A percentile compares a stretch with the other conserved stretches of the same genome.
Evolutionary conservation across 2,329 filamentous ascomycete genomes (phyloP).

Genomic region (Penicillium brasilianum): DNA sequence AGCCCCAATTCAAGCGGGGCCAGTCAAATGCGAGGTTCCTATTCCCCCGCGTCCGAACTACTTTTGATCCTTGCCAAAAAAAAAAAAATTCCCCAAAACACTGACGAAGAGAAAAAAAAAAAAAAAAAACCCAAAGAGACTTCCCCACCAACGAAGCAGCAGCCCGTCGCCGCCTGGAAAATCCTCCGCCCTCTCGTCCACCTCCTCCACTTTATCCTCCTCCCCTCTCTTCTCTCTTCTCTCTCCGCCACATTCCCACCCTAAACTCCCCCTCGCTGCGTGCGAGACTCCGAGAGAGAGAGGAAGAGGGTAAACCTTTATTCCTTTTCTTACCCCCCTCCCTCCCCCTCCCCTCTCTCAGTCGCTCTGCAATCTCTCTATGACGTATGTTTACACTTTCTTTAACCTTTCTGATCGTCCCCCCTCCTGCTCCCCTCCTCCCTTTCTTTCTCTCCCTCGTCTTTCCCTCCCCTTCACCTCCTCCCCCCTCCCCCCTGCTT

Average conservation of each 20-base stretch:
- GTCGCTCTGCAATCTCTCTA: slow-evolving; percentile 26
- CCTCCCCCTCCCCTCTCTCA: neutral
- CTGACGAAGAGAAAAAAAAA: slow-evolving; percentile 7
- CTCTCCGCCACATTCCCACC: slow-evolving; percentile 6
- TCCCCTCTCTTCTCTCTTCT: neutral
- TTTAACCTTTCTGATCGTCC: slow-evolving; percentile 7
- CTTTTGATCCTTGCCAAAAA: slow-evolving; percentile 3
- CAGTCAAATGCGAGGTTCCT: slow-evolving; percentile 10
- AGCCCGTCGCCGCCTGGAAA: slow-evolving; percentile 4
- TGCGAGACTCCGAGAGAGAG: slow-evolving; percentile 17
- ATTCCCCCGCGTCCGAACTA: slow-evolving; percentile 1
- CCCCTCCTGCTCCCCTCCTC: neutral
- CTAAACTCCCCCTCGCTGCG: slow-evolving; percentile 20
- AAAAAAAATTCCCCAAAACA: neutral
- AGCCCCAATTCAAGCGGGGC: slow-evolving; percentile 4
- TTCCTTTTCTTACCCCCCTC: neutral
- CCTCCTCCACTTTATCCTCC: slow-evolving; percentile 1
- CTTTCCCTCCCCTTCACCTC: slow-evolving; percentile 9
- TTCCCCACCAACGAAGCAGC: neutral
- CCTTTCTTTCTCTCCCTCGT: slow-evolving; percentile 6
- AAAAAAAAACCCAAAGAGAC: slow-evolving; percentile 1
- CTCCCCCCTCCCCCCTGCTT: slow-evolving; percentile 3
- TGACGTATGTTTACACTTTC: slow-evolving; percentile 31
- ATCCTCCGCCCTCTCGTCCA: slow-evolving; percentile 1
- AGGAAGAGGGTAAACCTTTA: slow-evolving; percentile 8